Evolutionary conservation across 495 filamentous ascomycete genomes (phyloP), one percentile per base, ranked within the genome.

Genomic region (Barbatosphaeria neglecta): DNA sequence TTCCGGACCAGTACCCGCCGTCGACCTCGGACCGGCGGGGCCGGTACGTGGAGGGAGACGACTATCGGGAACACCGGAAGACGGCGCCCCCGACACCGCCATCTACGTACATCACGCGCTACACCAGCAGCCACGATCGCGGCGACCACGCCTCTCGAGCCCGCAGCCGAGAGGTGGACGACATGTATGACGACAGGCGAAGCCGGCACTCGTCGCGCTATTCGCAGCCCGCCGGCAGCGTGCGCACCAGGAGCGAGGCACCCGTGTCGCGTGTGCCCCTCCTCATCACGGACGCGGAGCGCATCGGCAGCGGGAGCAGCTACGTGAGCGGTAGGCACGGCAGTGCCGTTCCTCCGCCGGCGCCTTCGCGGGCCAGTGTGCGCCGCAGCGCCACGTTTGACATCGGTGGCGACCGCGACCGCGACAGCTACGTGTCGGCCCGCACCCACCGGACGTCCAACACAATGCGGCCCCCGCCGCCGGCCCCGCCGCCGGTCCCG

Each of bases 131-230:
- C 44, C 52, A 13, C 55, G 55, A 28, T 46, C 48, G 25, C 45
- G 13, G 13, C 31, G 31, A 35, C 9, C 31, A n/a, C 31, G 24
- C 31, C 31, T 35, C 31, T n/a, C 31, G 31, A n/a, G 6, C 60
- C 11, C 65, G 46, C 52, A 60, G 52, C 64, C 42, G 73, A 57
- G 48, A 73, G 57, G 18, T 63, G 53, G 66, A 80, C 42, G 55
- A 69, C 47, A 18, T 68, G 47, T 67, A 71, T 22, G 65, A 70
- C 22, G 58, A 62, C n/a, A 17, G 43, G 31, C 48, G 65, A 11
- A 61, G 65, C 16, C 66, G 66, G 4, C 55, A 61, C n/a, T 51
- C 55, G 10, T 56, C 57, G 6, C 67, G 62, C 24, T 59, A 17
- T 15, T 4, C 9, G 9, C 25, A 54, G 7, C 54, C 54, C 4